phyloP scores from a whole-genome alignment of 1,284 basidiomycete genomes.

The Ceratobasidium sp. region DNA sequence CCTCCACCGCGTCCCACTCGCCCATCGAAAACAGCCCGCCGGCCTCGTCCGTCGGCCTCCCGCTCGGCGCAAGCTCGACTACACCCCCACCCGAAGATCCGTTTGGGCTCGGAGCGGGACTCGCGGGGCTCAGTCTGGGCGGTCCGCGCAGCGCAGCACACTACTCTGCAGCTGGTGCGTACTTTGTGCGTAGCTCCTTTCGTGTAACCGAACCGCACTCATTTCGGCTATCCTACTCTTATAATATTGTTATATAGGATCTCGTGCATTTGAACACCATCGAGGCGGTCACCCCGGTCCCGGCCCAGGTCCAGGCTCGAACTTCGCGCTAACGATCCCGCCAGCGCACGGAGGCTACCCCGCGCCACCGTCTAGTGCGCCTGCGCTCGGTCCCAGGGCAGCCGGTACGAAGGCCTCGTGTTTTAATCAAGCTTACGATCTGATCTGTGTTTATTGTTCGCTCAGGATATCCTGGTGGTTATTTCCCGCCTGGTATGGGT shows the following conservation, averaged over 20 bases:
- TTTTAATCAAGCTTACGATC: not conserved
- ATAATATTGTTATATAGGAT: not conserved
- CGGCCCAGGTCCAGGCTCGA: not conserved
- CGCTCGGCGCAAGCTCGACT: constrained; percentile 39
- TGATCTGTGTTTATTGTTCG: constrained; percentile 16
- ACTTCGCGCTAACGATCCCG: constrained; percentile 25
- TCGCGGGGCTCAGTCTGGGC: constrained; percentile 28
- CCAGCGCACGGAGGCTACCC: constrained; percentile 8
- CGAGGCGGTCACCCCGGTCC: not conserved
- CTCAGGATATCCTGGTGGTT: constrained; percentile 29
- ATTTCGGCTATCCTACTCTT: not conserved
- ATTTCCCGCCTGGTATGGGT: constrained; percentile 39
- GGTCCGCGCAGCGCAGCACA: constrained; percentile 37
- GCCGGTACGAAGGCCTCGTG: constrained; percentile 23
- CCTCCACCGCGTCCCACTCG: constrained; percentile 29
- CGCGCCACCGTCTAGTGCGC: constrained; percentile 40
- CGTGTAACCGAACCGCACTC: not conserved
- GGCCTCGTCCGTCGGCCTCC: constrained; percentile 40
- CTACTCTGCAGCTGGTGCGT: constrained; percentile 46
- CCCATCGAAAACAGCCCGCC: constrained; percentile 27
- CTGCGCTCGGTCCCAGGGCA: constrained; percentile 32
- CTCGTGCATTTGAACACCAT: constrained; percentile 12
- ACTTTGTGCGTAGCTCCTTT: constrained; percentile 12
- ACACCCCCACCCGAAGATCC: constrained; percentile 44
- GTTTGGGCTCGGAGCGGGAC: constrained; percentile 26